Conservation (phyloP, 805 yeast species). For the Metschnikowia lochheadii region DNA sequence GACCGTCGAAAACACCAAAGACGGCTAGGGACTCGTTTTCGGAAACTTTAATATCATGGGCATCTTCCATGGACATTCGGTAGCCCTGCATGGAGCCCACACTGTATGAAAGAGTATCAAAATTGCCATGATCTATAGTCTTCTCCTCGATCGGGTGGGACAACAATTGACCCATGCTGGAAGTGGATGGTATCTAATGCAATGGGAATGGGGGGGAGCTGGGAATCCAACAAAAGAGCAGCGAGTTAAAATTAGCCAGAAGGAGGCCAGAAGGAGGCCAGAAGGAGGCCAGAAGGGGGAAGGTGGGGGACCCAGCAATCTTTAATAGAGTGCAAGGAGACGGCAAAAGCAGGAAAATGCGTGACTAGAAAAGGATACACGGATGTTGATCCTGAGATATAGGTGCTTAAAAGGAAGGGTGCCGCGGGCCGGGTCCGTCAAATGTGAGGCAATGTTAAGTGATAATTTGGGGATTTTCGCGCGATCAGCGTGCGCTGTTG, state of each 20-base stretch:
- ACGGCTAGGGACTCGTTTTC: conserved; percentile 42
- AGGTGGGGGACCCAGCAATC: neutral
- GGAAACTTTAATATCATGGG: conserved; percentile 52
- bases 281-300: neutral
- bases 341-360: neutral
- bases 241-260: neutral
- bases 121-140: conserved; percentile 45
- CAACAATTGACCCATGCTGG: conserved; percentile 63
- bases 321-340: neutral
- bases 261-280: neutral
- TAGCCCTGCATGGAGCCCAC: conserved; percentile 80
- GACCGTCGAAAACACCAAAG: conserved; percentile 79
- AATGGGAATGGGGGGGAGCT: neutral
- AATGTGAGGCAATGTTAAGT: conserved; percentile 1
- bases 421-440: conserved; percentile 2
- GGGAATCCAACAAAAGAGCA: neutral
- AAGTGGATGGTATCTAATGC: neutral
- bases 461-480: conserved; percentile 1
- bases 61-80: conserved; percentile 72
- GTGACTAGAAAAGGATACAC: neutral
- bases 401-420: neutral
- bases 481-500: conserved; percentile 1
- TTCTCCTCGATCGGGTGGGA: conserved; percentile 75
- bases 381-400: neutral
- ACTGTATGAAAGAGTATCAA: conserved; percentile 49